These are phyloP conservation scores for Globisporangium mamillatum DNA, from an alignment of 352 stramenopile genomes.

Conservation along the genomic window DNA sequence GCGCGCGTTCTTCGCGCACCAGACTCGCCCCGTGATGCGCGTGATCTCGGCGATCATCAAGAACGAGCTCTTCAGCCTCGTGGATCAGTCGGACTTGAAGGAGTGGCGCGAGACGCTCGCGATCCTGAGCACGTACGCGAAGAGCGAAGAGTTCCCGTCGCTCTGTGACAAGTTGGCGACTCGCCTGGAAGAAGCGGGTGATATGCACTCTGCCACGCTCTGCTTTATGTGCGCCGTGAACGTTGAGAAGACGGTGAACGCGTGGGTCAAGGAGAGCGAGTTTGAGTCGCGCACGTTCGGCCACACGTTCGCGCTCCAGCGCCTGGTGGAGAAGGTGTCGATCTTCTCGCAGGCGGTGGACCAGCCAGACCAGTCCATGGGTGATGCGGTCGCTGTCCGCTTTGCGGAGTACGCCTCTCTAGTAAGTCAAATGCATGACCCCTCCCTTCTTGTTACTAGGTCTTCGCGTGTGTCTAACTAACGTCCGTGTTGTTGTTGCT, in stretches of 20 bases:
- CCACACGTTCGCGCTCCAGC: conserved; percentile 88
- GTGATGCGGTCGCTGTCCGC: conserved; percentile 80
- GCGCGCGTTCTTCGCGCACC: conserved; percentile 91
- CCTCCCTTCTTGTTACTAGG: neutral
- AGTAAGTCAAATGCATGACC: conserved; percentile 23
- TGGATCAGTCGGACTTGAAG: conserved; percentile 87
- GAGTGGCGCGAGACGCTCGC: conserved; percentile 97
- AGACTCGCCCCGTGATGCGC: conserved; percentile 92
- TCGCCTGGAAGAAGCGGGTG: conserved; percentile 88
- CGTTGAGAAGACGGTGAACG: conserved; percentile 81
- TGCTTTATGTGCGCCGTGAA: conserved; percentile 98
- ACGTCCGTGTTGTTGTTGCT: conserved; percentile 2
- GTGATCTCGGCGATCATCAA: conserved; percentile 97
- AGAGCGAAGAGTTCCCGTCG: conserved; percentile 95
- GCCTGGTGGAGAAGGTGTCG: conserved; percentile 96
- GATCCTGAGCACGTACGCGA: conserved; percentile 97
- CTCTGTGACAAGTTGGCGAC: conserved; percentile 94
- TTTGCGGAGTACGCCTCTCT: conserved; percentile 92
- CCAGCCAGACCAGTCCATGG: conserved; percentile 82
- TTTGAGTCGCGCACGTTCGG: conserved; percentile 63
- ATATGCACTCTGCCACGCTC: conserved; percentile 90
- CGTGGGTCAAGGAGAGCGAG: conserved; percentile 90
- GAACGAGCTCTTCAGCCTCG: conserved; percentile 84
- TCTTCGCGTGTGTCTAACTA: neutral
- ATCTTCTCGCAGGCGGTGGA: conserved; percentile 91